Evolutionary conservation across 106 monocot species (phyloP).

Genomic region (Narthecium ossifragum): DNA sequence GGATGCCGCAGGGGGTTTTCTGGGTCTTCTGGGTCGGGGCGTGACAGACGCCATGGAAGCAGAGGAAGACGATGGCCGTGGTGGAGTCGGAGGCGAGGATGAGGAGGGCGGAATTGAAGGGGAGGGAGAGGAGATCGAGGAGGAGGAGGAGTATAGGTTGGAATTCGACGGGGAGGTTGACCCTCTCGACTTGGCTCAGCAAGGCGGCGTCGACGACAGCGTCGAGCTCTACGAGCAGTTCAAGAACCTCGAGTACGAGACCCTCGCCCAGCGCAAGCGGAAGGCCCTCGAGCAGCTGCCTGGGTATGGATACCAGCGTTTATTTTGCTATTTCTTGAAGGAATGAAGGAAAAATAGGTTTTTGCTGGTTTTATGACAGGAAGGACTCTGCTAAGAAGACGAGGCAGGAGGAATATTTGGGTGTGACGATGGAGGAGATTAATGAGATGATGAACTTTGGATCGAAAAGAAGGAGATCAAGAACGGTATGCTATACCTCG

Average conservation of each 20-base stretch:
- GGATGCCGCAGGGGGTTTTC: too few species aligned
- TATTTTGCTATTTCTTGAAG: background rate
- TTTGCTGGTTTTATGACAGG: constrained; percentile 10
- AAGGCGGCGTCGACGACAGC: background rate
- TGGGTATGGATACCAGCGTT: background rate
- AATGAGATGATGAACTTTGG: constrained; percentile 77
- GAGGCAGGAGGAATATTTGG: constrained; percentile 48
- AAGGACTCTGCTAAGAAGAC: constrained; percentile 34
- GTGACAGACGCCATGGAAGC: background rate
- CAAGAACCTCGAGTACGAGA: constrained; percentile 63
- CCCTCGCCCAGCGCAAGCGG: constrained; percentile 68
- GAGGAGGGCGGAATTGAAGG: background rate
- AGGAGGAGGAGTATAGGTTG: background rate
- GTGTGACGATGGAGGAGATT: constrained; percentile 73
- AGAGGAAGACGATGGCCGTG: background rate
- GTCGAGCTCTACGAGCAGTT: constrained; percentile 50
- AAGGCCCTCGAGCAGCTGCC: constrained; percentile 31
- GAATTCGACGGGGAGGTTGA: constrained; percentile 2
- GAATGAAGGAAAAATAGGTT: background rate
- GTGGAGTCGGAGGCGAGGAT: background rate
- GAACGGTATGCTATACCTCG: constrained; percentile 24
- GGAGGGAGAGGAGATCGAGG: background rate
- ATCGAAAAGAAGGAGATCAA: constrained; percentile 40
- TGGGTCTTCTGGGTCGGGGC: too few species aligned
- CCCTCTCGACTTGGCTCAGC: constrained; percentile 3